Base-by-base conservation (phyloP, 2,329 filamentous ascomycete genomes). In the Didymella exigua region DNA sequence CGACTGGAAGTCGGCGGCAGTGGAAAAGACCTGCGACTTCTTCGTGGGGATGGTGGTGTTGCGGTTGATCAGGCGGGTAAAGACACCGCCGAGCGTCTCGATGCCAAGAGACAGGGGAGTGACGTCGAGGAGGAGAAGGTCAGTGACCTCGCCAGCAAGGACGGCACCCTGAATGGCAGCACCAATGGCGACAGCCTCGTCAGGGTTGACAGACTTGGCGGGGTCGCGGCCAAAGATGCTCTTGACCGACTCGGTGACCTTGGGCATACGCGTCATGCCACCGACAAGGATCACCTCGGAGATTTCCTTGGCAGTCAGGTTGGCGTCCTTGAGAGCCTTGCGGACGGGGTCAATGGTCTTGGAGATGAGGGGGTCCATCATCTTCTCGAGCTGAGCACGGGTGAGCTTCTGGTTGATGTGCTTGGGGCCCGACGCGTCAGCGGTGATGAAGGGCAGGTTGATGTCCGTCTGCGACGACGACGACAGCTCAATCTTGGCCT, bases 201-300 rank as follows among this genome's bases (percentile, higher is more conserved):
- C 93, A 57, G 93, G 93, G 86, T 98, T 98, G 77, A 98, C 93
- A 45, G 93, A 96, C 87, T 97, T 98, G 79, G 93, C 91, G 63
- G 93, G 92, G 53, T 97, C 93, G 76, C 93, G 93, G 66, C 93
- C 93, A 78, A 98, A 98, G 77, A 97, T 93, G 82, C 82, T 87
- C 89, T 96, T 96, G 78, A 97, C 93, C 38, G 92, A 95, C 82
- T 97, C 92, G 61, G 86, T 84, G 66, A 98, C 93, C 89, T 97
- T 97, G 77, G 93, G 93, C 93, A 98, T 98, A 83, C 93, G 93
- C 70, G 93, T 97, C 93, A 97, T 97, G 81, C 93, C 93, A 87
- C 93, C 93, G 51, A 98, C 93, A 37, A 98, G 89, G 77, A 98
- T 96, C 68, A 98, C 91, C 76, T 98, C 93, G 81, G 97, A 91